These are phyloP conservation scores for Vicia sativa DNA, from an alignment of 306 rosid species.

Conservation along the genomic window DNA sequence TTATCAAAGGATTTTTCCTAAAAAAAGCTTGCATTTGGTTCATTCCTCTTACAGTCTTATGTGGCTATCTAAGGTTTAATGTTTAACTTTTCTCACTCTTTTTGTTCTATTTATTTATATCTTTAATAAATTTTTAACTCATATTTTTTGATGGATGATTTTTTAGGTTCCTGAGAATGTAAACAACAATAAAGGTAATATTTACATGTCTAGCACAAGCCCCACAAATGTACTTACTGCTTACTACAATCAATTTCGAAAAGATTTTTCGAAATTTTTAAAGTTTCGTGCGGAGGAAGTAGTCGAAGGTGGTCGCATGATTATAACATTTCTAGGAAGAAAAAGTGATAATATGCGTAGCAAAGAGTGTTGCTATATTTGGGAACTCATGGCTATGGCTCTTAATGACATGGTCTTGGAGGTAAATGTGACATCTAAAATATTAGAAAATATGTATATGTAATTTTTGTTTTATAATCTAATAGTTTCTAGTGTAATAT, in stretches of 20 bases:
- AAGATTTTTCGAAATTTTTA: constrained; percentile 40
- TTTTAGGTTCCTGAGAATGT: constrained; percentile 55
- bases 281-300: constrained; percentile 53
- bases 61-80: constrained; percentile 54
- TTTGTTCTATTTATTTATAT: no score
- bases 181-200: constrained; percentile 52
- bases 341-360: background rate
- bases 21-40: constrained; percentile 45
- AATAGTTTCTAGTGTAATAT: no score
- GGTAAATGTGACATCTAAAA: background rate
- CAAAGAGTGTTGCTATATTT: background rate
- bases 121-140: no score
- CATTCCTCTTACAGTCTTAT: constrained; percentile 57
- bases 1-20: constrained; percentile 53
- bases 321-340: background rate
- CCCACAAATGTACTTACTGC: constrained; percentile 42
- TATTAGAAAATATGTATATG: no score
- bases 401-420: background rate
- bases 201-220: constrained; percentile 45
- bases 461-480: no score
- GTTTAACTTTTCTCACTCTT: background rate
- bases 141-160: background rate
- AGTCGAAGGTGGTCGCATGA: constrained; percentile 36
- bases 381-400: background rate
- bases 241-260: constrained; percentile 13